Evolutionary conservation across 2,329 filamentous ascomycete genomes (phyloP), one percentile per base, ranked within the genome.

Genomic region (Fusarium sp.): DNA sequence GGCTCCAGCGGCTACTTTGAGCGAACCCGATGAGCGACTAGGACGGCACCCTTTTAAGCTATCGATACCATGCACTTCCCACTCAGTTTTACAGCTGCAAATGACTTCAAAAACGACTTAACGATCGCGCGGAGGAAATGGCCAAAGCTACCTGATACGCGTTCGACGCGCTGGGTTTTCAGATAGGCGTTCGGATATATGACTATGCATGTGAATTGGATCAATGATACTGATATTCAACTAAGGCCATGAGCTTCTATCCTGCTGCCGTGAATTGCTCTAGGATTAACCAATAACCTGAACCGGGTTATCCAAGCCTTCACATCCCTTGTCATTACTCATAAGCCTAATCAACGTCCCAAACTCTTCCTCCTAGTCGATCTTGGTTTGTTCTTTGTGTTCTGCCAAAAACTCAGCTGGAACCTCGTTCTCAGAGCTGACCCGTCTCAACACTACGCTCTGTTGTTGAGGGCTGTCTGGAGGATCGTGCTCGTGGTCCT

Each of bases 1-100:
- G 93, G 94, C 47, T 92, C 93, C 55, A 97, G 94, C 81, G 89
- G 92, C 68, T 99, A 91, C 85, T 99, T 99, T 82, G 95, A 98
- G 86, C 90, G 96, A 80, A 95, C 90, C 83, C 90, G 95, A 86
- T 97, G 86, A 78, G 51, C 60, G 48, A 36, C 42, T 51, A 32
- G 52, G 42, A 26, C 36, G 50, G 30, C 56, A 26, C 47, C 48
- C 36, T 41, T 62, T 71, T 55, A 54, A 42, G 66, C 55, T 57
- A 57, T 74, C 62, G 72, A 74, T 71, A 74, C 62, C 62, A 67
- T 62, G 62, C n/a, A 63, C 52, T 71, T 64, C 55, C 34, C 70
- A 57, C 66, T 61, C 73, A 59, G 42, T 54, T 48, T 55, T 59
- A 44, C 45, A 47, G 24, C 62, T 55, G 34, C 45, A 41, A 39